phyloP scores from a whole-genome alignment of 208 protist genomes.

The Crithidia sp. region DNA sequence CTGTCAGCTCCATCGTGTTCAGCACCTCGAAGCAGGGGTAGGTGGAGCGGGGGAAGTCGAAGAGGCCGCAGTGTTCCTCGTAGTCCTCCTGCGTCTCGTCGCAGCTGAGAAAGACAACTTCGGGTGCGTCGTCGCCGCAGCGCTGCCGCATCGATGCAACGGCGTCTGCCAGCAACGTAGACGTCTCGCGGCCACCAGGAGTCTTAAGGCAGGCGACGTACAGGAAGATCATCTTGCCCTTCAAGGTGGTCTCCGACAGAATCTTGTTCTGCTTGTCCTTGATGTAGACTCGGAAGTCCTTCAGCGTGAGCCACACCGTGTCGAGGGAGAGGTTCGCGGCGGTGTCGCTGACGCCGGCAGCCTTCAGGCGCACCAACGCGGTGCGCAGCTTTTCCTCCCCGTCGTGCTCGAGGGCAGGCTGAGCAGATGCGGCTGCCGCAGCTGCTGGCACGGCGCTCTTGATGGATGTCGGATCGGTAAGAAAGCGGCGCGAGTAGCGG shows the following conservation, averaged over 20 bases:
- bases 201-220: constrained; percentile 41
- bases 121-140: constrained; percentile 9
- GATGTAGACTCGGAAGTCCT: constrained; percentile 32
- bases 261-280: constrained; percentile 40
- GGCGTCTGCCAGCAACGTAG: constrained; percentile 44
- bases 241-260: constrained; percentile 35
- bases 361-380: constrained; percentile 25
- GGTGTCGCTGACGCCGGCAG: constrained; percentile 35
- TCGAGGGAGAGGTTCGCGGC: constrained; percentile 23
- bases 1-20: constrained; percentile 30
- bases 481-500: constrained; percentile 40
- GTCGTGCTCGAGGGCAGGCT: background rate
- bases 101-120: constrained; percentile 63
- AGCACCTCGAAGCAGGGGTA: constrained; percentile 47
- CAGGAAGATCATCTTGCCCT: constrained; percentile 49
- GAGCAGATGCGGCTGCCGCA: background rate
- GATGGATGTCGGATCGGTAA: constrained; percentile 8
- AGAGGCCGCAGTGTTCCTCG: constrained; percentile 39
- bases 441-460: background rate
- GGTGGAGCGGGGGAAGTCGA: constrained; percentile 53
- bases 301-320: constrained; percentile 30
- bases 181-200: constrained; percentile 32
- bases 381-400: constrained; percentile 13
- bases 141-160: constrained; percentile 22
- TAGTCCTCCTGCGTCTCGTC: constrained; percentile 52